Percentiles rank a stretch among this genome's conserved stretches.
Evolutionary conservation across 441 rosid species (phyloP).

Genomic region (Adansonia grandidieri): DNA sequence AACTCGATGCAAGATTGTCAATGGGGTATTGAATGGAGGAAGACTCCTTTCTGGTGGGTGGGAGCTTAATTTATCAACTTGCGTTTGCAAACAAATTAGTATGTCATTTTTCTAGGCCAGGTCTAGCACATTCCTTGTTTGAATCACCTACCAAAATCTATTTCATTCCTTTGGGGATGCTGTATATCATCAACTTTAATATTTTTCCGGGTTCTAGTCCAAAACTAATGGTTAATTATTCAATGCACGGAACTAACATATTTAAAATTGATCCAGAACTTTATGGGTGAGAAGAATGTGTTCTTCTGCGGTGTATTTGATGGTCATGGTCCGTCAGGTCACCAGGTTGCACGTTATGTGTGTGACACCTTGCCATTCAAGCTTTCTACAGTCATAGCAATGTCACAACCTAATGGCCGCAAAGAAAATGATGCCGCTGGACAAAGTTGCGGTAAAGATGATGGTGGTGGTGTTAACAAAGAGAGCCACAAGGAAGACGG

Average conservation of each 20-base stretch:
- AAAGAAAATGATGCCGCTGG: neutral
- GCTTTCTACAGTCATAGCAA: too few species aligned
- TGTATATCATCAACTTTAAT: neutral
- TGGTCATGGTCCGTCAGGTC: too few species aligned
- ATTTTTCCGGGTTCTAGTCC: neutral
- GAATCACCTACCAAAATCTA: neutral
- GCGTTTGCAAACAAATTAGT: neutral
- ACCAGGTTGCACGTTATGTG: too few species aligned
- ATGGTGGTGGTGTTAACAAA: neutral
- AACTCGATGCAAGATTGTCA: too few species aligned
- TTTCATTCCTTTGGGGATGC: neutral
- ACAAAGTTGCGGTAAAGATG: neutral
- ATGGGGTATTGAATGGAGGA: too few species aligned
- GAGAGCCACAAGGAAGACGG: slow-evolving; percentile 30
- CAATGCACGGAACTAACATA: too few species aligned
- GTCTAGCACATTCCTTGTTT: neutral
- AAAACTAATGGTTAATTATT: neutral
- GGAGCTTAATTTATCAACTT: neutral
- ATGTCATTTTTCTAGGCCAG: neutral
- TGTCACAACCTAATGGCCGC: slow-evolving; percentile 34
- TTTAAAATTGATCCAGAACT: too few species aligned
- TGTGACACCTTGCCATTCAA: too few species aligned
- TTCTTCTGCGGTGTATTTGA: too few species aligned
- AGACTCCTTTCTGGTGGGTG: too few species aligned
- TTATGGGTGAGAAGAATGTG: too few species aligned